A percentile compares a stretch with the other conserved stretches of the same genome.
Evolutionary conservation across 2,329 filamentous ascomycete genomes (phyloP).

Genomic region (Fusarium solani-melongenae): DNA sequence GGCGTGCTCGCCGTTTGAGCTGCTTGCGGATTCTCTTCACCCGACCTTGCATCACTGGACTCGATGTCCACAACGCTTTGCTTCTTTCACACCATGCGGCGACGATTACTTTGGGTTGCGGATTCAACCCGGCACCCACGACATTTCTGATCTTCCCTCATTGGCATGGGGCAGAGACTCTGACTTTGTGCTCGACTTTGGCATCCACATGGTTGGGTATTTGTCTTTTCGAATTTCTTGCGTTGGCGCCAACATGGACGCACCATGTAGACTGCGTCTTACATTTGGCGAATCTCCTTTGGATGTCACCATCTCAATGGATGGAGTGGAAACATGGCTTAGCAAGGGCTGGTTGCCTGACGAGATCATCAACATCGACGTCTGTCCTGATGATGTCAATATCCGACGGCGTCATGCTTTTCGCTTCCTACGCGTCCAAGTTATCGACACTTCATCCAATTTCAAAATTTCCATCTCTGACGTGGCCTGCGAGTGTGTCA

Average conservation of each 20-base stretch:
- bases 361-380: slow-evolving; percentile 33
- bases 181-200: neutral
- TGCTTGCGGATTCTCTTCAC: neutral
- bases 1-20: neutral
- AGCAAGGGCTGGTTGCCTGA: slow-evolving; percentile 52
- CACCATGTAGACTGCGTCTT: slow-evolving; percentile 48
- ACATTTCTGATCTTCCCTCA: neutral
- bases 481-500: neutral
- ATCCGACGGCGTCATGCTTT: neutral
- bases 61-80: neutral
- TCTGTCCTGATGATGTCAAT: slow-evolving; percentile 15
- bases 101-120: neutral
- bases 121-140: neutral
- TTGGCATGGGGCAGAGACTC: neutral
- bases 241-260: slow-evolving; percentile 44
- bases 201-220: neutral
- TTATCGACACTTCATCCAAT: neutral
- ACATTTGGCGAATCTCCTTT: slow-evolving; percentile 51
- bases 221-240: neutral
- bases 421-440: neutral
- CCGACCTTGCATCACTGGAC: neutral
- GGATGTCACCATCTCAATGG: slow-evolving; percentile 49
- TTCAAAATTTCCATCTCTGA: neutral
- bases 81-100: neutral
- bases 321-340: slow-evolving; percentile 50